Conservation (phyloP, 1,284 basidiomycete species). For the Ganoderma leucocontextum region DNA sequence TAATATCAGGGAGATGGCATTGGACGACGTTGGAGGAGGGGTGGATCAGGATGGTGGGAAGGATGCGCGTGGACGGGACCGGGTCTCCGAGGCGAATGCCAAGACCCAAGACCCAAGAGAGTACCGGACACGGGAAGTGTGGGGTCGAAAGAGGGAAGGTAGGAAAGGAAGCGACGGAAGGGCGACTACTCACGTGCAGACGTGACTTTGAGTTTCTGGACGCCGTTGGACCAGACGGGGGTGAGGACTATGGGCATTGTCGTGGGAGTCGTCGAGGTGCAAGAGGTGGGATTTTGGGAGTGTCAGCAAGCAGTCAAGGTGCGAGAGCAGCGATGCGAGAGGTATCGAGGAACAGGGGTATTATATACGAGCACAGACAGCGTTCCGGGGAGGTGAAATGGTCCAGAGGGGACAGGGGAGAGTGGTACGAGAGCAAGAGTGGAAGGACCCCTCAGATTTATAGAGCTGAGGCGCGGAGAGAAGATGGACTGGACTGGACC, state of each 20-base stretch:
- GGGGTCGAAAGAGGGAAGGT: conserved; percentile 21
- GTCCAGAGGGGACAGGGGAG: conserved; percentile 9
- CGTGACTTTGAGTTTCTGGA: conserved; percentile 71
- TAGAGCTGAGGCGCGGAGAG: conserved; percentile 11
- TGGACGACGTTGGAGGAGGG: not conserved
- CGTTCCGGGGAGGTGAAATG: not conserved
- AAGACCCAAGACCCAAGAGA: not conserved
- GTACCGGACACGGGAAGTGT: conserved; percentile 22
- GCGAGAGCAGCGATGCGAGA: conserved; percentile 13
- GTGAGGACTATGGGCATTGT: conserved; percentile 72
- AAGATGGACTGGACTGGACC: conserved; percentile 4
- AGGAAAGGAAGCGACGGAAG: conserved; percentile 15
- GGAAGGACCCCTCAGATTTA: conserved; percentile 20
- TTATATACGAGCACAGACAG: conserved; percentile 27
- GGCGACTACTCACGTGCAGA: conserved; percentile 57
- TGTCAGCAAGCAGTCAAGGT: conserved; percentile 15
- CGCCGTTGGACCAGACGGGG: conserved; percentile 72
- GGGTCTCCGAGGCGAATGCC: not conserved
- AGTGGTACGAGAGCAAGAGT: conserved; percentile 23
- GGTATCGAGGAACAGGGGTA: conserved; percentile 23
- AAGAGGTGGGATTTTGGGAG: not conserved
- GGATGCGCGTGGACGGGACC: conserved; percentile 1
- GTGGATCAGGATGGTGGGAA: conserved; percentile 11
- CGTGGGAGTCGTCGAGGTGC: not conserved
- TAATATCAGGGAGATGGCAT: conserved; percentile 2